Percentiles rank a stretch among this genome's conserved stretches.
Conservation (phyloP, 345 rosid genomes). For the Stellera chamaejasme region DNA sequence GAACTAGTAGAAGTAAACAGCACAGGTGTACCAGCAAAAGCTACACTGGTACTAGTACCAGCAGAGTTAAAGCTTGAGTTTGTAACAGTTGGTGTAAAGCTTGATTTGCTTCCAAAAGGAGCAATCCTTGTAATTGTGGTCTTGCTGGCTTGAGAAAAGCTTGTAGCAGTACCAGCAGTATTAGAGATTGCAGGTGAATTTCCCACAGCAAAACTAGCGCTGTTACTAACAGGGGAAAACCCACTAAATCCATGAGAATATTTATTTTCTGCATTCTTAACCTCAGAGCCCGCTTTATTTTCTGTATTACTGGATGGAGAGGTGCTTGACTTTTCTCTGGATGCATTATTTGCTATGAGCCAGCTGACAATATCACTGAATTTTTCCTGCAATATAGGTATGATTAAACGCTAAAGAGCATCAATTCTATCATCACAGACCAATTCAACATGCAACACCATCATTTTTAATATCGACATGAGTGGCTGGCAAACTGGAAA, state of each 20-base stretch:
- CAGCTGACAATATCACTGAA: slow-evolving; percentile 83
- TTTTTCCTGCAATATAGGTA: slow-evolving; percentile 43
- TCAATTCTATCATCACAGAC: no score
- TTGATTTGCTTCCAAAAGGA: slow-evolving; percentile 10
- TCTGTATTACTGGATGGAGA: slow-evolving; percentile 32
- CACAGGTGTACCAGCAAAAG: slow-evolving; percentile 18
- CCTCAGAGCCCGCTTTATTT: slow-evolving; percentile 33
- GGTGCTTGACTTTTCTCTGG: slow-evolving; percentile 34
- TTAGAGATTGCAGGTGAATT: slow-evolving; percentile 13
- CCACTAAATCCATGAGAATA: slow-evolving; percentile 27
- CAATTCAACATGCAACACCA: no score
- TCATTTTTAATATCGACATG: no score
- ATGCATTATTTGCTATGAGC: slow-evolving; percentile 61
- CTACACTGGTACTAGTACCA: slow-evolving; percentile 6
- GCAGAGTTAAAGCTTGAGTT: neutral
- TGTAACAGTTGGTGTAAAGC: slow-evolving; percentile 12
- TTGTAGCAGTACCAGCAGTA: slow-evolving; percentile 10
- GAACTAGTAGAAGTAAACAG: slow-evolving; percentile 17
- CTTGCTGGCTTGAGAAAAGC: slow-evolving; percentile 2
- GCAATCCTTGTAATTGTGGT: slow-evolving; percentile 6
- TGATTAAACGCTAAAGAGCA: no score
- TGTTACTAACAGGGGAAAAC: slow-evolving; percentile 15
- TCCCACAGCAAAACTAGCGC: slow-evolving; percentile 11
- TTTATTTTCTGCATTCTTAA: slow-evolving; percentile 29
- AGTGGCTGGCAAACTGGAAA: no score